phyloP scores from a whole-genome alignment of 805 yeast species.

The Pichia rugopelliculosa region DNA sequence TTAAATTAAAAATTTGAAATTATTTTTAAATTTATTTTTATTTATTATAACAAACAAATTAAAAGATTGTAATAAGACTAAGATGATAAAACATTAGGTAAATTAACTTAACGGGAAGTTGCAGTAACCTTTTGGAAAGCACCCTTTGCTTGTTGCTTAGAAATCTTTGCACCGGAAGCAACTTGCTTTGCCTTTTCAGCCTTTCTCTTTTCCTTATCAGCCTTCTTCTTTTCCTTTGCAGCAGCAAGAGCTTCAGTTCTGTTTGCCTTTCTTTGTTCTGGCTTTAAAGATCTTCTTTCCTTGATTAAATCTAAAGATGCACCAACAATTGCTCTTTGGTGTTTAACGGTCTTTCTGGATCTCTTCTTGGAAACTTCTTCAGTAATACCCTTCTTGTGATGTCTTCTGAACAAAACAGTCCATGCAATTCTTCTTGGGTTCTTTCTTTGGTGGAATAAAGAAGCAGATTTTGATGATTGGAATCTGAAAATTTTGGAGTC shows the following conservation, averaged over 20 bases:
- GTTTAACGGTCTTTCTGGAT: constrained; percentile 94
- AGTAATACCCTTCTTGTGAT: constrained; percentile 99
- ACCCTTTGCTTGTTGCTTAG: constrained; percentile 97
- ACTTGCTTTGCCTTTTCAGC: constrained; percentile 81
- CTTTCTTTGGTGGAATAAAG: constrained; percentile 99
- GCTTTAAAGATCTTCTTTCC: constrained; percentile 93
- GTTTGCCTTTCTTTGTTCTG: constrained; percentile 96
- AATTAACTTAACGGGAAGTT: constrained; percentile 75
- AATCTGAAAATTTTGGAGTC: constrained; percentile 99
- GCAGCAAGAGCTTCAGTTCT: constrained; percentile 83
- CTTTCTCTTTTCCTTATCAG: constrained; percentile 90
- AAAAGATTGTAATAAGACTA: neutral
- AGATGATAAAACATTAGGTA: neutral
- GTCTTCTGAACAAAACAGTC: constrained; percentile 99
- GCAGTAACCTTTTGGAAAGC: constrained; percentile 96
- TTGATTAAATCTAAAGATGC: constrained; percentile 97
- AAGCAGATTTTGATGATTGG: constrained; percentile 95
- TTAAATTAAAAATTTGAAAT: neutral
- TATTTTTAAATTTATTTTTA: neutral
- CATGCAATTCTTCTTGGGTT: constrained; percentile 99
- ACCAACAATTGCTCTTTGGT: constrained; percentile 99
- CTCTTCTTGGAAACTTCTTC: constrained; percentile 98
- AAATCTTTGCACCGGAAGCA: constrained; percentile 73
- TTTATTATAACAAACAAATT: neutral
- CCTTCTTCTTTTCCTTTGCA: constrained; percentile 85